These are phyloP conservation scores for Tetragonia tetragonoides DNA, from an alignment of 148 eudicot genomes.

Conservation along the genomic window DNA sequence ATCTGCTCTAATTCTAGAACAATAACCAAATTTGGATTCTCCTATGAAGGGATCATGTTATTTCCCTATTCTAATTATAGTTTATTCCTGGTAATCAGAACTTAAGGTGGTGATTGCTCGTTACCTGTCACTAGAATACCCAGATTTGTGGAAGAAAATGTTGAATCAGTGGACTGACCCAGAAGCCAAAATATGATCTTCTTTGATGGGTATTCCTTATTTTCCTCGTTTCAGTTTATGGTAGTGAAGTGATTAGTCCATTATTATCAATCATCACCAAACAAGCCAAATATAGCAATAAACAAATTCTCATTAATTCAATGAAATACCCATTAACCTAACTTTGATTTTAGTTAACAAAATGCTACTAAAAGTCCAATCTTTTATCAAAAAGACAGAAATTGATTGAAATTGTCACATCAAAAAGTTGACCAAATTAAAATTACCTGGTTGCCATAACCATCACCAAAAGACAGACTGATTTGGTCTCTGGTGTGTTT, in stretches of 20 bases:
- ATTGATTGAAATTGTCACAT: neutral
- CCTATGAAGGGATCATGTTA: too few relatives aligned
- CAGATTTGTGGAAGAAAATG: too few relatives aligned
- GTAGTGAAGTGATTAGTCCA: neutral
- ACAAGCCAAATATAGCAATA: slow-evolving; percentile 1
- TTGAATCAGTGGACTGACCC: neutral
- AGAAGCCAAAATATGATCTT: neutral
- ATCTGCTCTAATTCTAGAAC: too few relatives aligned
- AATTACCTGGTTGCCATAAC: slow-evolving; percentile 54
- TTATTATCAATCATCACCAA: neutral
- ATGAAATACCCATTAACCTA: slow-evolving; percentile 21
- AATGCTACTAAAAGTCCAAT: slow-evolving; percentile 4
- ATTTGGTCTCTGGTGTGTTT: slow-evolving; percentile 48
- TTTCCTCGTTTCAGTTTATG: neutral
- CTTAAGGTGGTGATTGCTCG: neutral
- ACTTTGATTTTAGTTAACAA: neutral
- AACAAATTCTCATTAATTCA: neutral
- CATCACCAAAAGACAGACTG: slow-evolving; percentile 61
- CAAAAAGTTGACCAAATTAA: neutral
- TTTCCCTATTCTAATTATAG: too few relatives aligned
- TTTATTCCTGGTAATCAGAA: too few relatives aligned
- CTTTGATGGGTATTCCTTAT: slow-evolving; percentile 7
- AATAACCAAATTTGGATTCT: too few relatives aligned
- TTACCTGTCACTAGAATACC: neutral
- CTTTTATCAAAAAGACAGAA: neutral